Percentiles rank a stretch among this genome's conserved stretches.
Evolutionary conservation across 2,329 filamentous ascomycete genomes (phyloP).

Genomic region (Fusarium pseudocircinatum): DNA sequence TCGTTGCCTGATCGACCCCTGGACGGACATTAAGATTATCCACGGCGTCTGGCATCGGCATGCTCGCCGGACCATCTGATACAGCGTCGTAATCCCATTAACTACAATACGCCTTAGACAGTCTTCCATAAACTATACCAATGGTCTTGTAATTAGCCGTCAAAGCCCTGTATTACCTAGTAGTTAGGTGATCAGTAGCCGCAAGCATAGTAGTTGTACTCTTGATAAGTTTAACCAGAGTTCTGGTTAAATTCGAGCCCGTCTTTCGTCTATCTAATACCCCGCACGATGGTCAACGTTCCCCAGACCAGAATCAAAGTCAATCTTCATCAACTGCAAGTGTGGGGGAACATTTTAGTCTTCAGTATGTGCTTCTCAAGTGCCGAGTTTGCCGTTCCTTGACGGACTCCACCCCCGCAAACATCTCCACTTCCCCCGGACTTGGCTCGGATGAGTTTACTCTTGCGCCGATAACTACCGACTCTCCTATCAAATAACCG

Average conservation of each 20-base stretch:
- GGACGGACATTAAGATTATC: background rate
- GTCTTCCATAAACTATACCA: background rate
- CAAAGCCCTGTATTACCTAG: too few species aligned
- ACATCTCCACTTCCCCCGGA: background rate
- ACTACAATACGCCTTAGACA: background rate
- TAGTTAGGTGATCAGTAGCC: background rate
- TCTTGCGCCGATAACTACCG: background rate
- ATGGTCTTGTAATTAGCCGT: background rate
- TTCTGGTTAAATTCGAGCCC: background rate
- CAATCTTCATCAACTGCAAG: background rate
- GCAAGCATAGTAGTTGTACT: background rate
- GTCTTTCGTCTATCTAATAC: background rate
- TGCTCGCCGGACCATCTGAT: background rate
- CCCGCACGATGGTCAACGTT: background rate
- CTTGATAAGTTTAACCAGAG: background rate
- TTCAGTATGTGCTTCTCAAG: background rate
- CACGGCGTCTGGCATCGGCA: background rate
- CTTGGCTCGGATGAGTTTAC: background rate
- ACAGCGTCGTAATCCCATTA: background rate
- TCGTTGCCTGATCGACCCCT: background rate
- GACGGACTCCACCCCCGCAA: background rate
- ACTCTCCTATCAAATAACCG: background rate
- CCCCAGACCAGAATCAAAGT: background rate
- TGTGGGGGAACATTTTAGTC: background rate
- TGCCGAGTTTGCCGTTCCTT: background rate